These are phyloP conservation scores for Mycena belliarum DNA, from an alignment of 768 basidiomycete genomes.

Conservation along the genomic window DNA sequence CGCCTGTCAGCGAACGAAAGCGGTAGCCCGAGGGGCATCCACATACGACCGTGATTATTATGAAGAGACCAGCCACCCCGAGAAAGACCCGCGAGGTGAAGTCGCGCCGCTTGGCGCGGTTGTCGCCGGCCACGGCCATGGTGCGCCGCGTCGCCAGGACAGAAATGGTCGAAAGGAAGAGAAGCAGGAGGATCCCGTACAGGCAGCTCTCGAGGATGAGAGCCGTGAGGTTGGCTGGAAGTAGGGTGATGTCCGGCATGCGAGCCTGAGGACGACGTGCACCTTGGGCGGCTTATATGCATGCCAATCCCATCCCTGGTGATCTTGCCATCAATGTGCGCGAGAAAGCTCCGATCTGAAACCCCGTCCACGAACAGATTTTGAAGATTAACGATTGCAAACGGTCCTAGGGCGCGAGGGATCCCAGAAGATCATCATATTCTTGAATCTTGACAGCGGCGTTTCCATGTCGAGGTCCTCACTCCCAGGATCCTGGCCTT, in stretches of 20 bases:
- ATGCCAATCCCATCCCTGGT: not conserved
- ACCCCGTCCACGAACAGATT: too few relatives aligned
- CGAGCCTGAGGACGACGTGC: not conserved
- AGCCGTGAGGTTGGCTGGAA: slow-evolving; percentile 13
- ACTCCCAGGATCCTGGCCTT: too few relatives aligned
- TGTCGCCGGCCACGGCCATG: not conserved
- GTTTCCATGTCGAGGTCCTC: too few relatives aligned
- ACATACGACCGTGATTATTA: slow-evolving; percentile 1
- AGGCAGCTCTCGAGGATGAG: slow-evolving; percentile 15
- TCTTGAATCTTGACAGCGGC: too few relatives aligned
- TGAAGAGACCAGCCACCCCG: not conserved
- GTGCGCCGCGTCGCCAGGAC: slow-evolving; percentile 1
- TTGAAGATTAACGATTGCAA: too few relatives aligned
- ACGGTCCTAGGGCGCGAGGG: too few relatives aligned
- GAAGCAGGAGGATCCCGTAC: slow-evolving; percentile 15
- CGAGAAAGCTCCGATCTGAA: too few relatives aligned
- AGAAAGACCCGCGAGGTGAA: not conserved
- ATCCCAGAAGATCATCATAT: too few relatives aligned
- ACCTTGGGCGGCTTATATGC: not conserved
- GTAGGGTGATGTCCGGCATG: slow-evolving; percentile 6
- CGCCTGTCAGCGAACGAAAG: too few relatives aligned
- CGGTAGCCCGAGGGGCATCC: too few relatives aligned
- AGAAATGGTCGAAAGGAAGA: slow-evolving; percentile 7
- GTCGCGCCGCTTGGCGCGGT: not conserved
- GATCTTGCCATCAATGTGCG: not conserved